Evolutionary conservation across 1,284 basidiomycete species (phyloP).

Genomic region (Ganoderma lucidum): DNA sequence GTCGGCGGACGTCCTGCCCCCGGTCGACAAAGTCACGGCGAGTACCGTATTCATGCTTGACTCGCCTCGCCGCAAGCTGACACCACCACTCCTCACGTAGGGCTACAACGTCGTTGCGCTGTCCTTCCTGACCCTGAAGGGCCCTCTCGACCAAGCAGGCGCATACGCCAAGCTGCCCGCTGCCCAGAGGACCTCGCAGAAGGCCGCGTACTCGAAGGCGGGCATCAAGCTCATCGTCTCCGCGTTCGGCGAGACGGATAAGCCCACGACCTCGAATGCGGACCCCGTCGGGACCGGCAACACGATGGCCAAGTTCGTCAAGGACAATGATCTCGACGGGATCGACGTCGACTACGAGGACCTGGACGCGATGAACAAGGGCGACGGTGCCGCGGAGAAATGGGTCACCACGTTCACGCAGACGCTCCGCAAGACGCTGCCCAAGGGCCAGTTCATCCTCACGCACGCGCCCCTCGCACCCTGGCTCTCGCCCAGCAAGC

Average conservation of each 20-base stretch:
- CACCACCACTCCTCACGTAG: not conserved
- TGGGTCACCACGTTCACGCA: slow-evolving; percentile 55
- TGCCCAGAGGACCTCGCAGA: slow-evolving; percentile 44
- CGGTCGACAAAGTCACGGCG: slow-evolving; percentile 18
- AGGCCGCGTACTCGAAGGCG: slow-evolving; percentile 51
- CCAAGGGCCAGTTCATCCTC: slow-evolving; percentile 45
- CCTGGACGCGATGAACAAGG: slow-evolving; percentile 52
- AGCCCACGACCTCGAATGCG: slow-evolving; percentile 53
- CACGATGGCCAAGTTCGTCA: slow-evolving; percentile 52
- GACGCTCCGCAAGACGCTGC: slow-evolving; percentile 43
- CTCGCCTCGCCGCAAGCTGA: not conserved
- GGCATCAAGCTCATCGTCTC: slow-evolving; percentile 58
- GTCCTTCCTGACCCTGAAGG: slow-evolving; percentile 27
- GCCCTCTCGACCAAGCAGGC: slow-evolving; percentile 23
- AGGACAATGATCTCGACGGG: slow-evolving; percentile 51
- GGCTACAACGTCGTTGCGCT: slow-evolving; percentile 31
- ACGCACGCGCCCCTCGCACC: slow-evolving; percentile 57
- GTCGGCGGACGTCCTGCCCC: slow-evolving; percentile 26
- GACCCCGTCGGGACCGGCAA: slow-evolving; percentile 52
- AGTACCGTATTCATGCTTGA: not conserved
- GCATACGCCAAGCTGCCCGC: slow-evolving; percentile 26
- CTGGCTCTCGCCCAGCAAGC: slow-evolving; percentile 57
- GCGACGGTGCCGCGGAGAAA: slow-evolving; percentile 46
- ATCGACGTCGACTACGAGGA: slow-evolving; percentile 69
- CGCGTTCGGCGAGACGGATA: slow-evolving; percentile 59